These are phyloP conservation scores for Fagopyrum tataricum DNA, from an alignment of 148 eudicot genomes.

Conservation along the genomic window DNA sequence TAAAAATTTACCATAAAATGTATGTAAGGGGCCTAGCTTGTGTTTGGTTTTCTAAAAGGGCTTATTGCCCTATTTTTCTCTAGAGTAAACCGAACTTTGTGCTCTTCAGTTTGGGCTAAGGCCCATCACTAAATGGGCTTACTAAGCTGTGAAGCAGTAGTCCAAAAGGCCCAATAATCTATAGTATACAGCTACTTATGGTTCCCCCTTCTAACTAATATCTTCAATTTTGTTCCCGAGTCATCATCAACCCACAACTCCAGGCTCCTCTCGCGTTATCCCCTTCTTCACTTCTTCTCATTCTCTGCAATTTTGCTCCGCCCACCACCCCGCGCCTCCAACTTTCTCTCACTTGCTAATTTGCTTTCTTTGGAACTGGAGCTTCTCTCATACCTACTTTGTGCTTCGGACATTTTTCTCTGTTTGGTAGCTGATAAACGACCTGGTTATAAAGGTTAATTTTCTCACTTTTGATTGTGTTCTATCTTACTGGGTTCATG, in stretches of 20 bases:
- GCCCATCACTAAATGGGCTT: not conserved
- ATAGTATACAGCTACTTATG: not conserved
- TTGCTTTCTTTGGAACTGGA: not conserved
- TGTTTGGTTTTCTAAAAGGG: too few species aligned
- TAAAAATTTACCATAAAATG: too few species aligned
- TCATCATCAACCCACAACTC: not conserved
- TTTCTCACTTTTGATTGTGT: not conserved
- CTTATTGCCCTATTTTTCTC: too few species aligned
- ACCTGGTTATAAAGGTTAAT: not conserved
- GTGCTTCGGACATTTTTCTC: not conserved
- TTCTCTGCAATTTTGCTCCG: not conserved
- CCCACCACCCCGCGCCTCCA: not conserved
- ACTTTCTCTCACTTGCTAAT: not conserved
- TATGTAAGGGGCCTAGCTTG: too few species aligned
- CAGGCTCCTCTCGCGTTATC: conserved; percentile 1
- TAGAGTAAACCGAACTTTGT: too few species aligned
- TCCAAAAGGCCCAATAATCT: not conserved
- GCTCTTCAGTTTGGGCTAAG: not conserved
- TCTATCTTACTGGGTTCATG: not conserved
- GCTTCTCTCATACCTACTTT: not conserved
- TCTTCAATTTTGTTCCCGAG: not conserved
- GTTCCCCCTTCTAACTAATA: too few species aligned
- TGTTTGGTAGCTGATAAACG: not conserved
- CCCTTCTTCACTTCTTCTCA: not conserved
- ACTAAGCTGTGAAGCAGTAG: not conserved